Evolutionary conservation across 768 basidiomycete species (phyloP).

Genomic region (Kwoniella europaea): DNA sequence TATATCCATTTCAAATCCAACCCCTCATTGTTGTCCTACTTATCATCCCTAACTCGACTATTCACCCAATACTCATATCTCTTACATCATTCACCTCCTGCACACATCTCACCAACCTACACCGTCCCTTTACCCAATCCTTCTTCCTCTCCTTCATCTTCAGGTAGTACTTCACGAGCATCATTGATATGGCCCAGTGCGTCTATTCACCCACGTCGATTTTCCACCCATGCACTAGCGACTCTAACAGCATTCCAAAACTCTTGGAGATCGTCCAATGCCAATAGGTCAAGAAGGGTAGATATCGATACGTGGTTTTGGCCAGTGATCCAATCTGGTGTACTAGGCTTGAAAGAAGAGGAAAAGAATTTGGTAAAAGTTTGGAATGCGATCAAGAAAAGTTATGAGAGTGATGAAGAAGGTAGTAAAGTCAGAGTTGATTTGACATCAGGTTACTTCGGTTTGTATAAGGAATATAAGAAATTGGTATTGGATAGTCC

Average conservation of each 20-base stretch:
- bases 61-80: constrained; percentile 75
- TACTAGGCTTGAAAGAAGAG: constrained; percentile 84
- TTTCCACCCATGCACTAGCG: constrained; percentile 67
- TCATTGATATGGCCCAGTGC: constrained; percentile 71
- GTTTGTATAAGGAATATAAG: constrained; percentile 79
- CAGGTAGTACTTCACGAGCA: constrained; percentile 60
- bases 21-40: constrained; percentile 75
- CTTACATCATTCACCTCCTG: constrained; percentile 54
- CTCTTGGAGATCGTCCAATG: constrained; percentile 52
- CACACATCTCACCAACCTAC: constrained; percentile 43
- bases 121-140: constrained; percentile 43
- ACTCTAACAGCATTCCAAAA: constrained; percentile 70
- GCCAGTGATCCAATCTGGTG: constrained; percentile 87
- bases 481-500: constrained; percentile 67
- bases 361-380: constrained; percentile 64
- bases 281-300: constrained; percentile 41
- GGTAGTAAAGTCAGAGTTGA: constrained; percentile 67
- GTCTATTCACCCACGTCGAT: constrained; percentile 70
- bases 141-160: constrained; percentile 40
- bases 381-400: constrained; percentile 50
- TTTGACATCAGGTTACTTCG: constrained; percentile 95
- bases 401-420: constrained; percentile 28
- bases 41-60: constrained; percentile 73
- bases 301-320: constrained; percentile 66
- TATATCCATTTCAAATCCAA: constrained; percentile 77